phyloP scores from a whole-genome alignment of 345 rosid species.

The Populus alba region DNA sequence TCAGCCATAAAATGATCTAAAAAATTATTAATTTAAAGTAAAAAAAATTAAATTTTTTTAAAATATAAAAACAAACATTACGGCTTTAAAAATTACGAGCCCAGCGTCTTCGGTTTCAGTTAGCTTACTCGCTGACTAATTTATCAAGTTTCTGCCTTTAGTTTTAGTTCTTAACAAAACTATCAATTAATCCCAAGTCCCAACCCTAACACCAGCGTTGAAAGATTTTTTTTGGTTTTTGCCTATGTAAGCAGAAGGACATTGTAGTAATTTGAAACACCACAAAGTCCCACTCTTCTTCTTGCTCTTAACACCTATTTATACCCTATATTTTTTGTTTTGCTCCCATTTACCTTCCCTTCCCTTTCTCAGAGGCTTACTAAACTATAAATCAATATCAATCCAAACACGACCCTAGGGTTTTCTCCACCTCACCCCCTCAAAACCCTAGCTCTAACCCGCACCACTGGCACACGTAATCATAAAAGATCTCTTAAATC shows the following conservation, averaged over 20 bases:
- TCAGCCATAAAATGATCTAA: too few species aligned
- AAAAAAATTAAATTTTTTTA: too few species aligned
- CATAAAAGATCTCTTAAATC: slow-evolving; percentile 13
- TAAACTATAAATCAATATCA: slow-evolving; percentile 19
- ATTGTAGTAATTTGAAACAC: background rate
- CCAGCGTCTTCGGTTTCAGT: too few species aligned
- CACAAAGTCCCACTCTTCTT: background rate
- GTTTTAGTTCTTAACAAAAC: too few species aligned
- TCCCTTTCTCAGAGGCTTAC: background rate
- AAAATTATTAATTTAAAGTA: too few species aligned
- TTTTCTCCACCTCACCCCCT: background rate
- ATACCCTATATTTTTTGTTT: background rate
- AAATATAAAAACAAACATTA: too few species aligned
- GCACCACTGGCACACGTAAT: background rate
- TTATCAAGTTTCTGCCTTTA: too few species aligned
- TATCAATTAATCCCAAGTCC: background rate
- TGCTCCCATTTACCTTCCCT: background rate
- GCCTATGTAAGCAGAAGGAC: background rate
- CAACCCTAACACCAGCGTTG: background rate
- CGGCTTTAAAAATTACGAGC: too few species aligned
- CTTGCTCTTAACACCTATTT: background rate
- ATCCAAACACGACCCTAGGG: slow-evolving; percentile 7
- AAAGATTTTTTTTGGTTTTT: background rate
- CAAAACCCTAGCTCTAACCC: slow-evolving; percentile 9
- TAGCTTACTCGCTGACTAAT: too few species aligned